A percentile compares a stretch with the other conserved stretches of the same genome.
phyloP scores from a whole-genome alignment of 768 basidiomycete genomes.

The Rhodotorula paludigena region DNA sequence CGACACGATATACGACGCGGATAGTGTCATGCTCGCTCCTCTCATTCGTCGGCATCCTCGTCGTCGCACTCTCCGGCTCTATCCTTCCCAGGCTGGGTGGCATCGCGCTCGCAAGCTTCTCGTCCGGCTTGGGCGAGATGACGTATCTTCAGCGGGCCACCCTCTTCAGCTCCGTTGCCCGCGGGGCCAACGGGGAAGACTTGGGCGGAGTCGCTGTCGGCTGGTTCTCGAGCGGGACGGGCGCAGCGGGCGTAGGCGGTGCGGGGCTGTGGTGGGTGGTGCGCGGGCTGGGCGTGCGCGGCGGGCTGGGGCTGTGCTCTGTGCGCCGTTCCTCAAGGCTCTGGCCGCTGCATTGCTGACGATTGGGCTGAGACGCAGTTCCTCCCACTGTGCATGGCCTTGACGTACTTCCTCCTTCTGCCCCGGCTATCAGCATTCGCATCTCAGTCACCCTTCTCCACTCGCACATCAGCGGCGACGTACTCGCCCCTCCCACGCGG shows the following conservation, averaged over 20 bases:
- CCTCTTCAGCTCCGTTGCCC: conserved; percentile 54
- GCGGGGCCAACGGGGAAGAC: conserved; percentile 52
- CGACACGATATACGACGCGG: conserved; percentile 72
- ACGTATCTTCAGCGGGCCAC: conserved; percentile 75
- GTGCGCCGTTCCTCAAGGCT: conserved; percentile 51
- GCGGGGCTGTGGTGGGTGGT: conserved; percentile 94
- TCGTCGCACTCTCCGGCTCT: conserved; percentile 67
- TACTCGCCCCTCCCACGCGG: conserved; percentile 43
- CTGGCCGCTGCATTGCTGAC: conserved; percentile 1
- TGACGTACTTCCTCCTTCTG: conserved; percentile 71
- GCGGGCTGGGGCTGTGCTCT: conserved; percentile 75
- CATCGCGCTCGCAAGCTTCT: conserved; percentile 76
- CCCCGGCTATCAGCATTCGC: conserved; percentile 49
- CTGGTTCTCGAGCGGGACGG: conserved; percentile 91
- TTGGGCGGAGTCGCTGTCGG: conserved; percentile 75
- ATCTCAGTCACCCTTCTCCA: conserved; percentile 37
- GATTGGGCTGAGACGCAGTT: conserved; percentile 52
- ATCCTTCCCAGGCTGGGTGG: conserved; percentile 69
- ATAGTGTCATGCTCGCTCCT: conserved; percentile 68
- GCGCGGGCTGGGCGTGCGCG: conserved; percentile 71
- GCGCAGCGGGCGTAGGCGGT: conserved; percentile 86
- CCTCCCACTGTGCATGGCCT: conserved; percentile 72
- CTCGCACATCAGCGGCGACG: conserved; percentile 49
- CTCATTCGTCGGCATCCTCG: conserved; percentile 80
- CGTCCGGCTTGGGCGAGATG: conserved; percentile 86